phyloP scores from a whole-genome alignment of 371 early-diverging fungal species.

The Zancudomyces culisetae region DNA sequence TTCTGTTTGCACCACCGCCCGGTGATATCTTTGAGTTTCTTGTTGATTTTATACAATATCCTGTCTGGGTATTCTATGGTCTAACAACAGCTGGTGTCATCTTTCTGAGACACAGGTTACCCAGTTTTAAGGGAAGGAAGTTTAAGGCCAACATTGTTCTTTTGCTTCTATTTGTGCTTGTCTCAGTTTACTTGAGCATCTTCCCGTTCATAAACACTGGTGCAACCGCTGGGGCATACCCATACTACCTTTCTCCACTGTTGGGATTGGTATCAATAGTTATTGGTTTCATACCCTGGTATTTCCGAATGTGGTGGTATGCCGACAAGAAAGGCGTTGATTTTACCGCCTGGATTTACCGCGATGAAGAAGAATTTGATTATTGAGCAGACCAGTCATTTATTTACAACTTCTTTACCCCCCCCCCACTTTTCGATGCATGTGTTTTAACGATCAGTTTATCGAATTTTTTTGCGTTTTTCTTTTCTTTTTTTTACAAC shows the following conservation, averaged over 20 bases:
- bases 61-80: conserved; percentile 31
- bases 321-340: conserved; percentile 12
- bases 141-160: conserved; percentile 17
- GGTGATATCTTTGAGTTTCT: conserved; percentile 29
- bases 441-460: too few species aligned
- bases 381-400: too few species aligned
- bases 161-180: conserved; percentile 18
- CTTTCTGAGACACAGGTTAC: conserved; percentile 17
- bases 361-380: too few species aligned
- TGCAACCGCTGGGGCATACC: conserved; percentile 7
- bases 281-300: conserved; percentile 18
- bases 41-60: conserved; percentile 28
- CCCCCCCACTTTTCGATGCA: too few species aligned
- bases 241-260: conserved; percentile 23
- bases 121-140: conserved; percentile 11
- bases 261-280: conserved; percentile 17
- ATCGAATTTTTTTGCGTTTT: too few species aligned
- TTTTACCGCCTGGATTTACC: conserved; percentile 13
- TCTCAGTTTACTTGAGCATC: conserved; percentile 18
- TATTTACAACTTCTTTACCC: too few species aligned
- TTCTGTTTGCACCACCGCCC: conserved; percentile 29
- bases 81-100: conserved; percentile 21
- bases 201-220: conserved; percentile 22
- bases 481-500: too few species aligned
- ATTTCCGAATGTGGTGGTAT: conserved; percentile 22